Evolutionary conservation across 768 basidiomycete genomes (phyloP), one percentile per base, ranked within the genome.

Genomic region (Tubosaeta sp.): DNA sequence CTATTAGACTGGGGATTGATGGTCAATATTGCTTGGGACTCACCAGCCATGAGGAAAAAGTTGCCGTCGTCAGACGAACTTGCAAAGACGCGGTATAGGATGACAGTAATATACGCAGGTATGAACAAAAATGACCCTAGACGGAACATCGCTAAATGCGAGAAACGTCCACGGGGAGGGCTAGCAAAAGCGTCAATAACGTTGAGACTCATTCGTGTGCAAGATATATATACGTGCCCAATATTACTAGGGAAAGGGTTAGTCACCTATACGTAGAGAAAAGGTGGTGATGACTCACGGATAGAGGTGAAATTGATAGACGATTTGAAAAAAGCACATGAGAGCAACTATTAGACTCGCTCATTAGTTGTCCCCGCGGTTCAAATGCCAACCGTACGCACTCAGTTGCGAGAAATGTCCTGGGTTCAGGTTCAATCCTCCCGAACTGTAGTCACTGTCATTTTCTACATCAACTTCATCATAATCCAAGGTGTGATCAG

Each of bases 301-400:
- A 75, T 93, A 93, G 31, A 91, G 77, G 63, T 90, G 83, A 64
- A 92, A 94, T 62, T 94, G 94, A 64, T 94, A 95, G 32, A 84
- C 82, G 46, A 96, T 88, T 67, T 94, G 93, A 54, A 84, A 89
- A n/a, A 93, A 76, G 68, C 91, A 94, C 94, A 96, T 95, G 49
- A 95, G 60, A 6, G 90, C 90, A 64, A 90, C 90, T 92, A 57
- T n/a, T 44, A 51, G 56, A 30, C 21, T 3, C 14, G n/a, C 3
- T 18, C 49, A 36, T 48, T 39, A 54, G 56, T 6, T 7, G 0
- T 21, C 44, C 22, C 50, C n/a, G 19, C 56, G 25, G 58, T 41
- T 19, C 31, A 24, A 13, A 24, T 34, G 36, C 6, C 14, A 44
- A 24, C 13, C n/a, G 4, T 32, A 71, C 81, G 46, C 53, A 91